Evolutionary conservation across 2,329 filamentous ascomycete species (phyloP), one percentile per base, ranked within the genome.

Genomic region (Tolypocladium album): DNA sequence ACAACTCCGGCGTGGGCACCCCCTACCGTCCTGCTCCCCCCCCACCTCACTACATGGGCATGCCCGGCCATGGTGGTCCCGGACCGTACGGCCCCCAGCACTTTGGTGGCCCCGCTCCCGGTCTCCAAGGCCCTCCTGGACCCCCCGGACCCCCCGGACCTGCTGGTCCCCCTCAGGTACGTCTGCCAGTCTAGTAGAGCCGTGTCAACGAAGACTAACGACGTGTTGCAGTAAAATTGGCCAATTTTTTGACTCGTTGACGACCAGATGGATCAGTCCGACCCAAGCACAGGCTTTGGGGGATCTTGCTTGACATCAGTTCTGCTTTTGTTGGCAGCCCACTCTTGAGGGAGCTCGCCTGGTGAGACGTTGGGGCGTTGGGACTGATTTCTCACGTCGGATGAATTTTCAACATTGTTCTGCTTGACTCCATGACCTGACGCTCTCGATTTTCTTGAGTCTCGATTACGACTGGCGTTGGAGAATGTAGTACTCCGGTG

Each of bases 1-100:
- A 97, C 86, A 99, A 99, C 82, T 97, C 93, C 63, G 94, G 94
- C 61, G 94, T 96, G 62, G 94, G 94, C 66, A 97, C 94, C 67
- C 94, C 94, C 61, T 97, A 99, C 79, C 89, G 94, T 65, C 94
- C 94, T 64, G 94, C 94, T 57, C 94, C 94, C 60, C 80, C 80
- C 55, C 80, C 80, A 50, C 80, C 80, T 61, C 80, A 82, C 71
- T 83, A 82, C 73, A 79, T 80, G 71, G 75, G 75, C 61, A 77
- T 78, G 73, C 76, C 76, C 59, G 72, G 71, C 61, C 76, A 78
- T 61, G 74, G 70, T 57, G 72, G 72, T 60, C 74, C 74, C 56
- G 74, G 71, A 38, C 75, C 76, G 24, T 78, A 79, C 66, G 77
- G 75, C 67, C 68, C 72, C 57, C 71, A 73, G 62, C 66, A 68